A percentile compares a stretch with the other conserved stretches of the same genome.
Evolutionary conservation across 169 alveolate species (phyloP).

Genomic region (Plasmodium knowlesi): DNA sequence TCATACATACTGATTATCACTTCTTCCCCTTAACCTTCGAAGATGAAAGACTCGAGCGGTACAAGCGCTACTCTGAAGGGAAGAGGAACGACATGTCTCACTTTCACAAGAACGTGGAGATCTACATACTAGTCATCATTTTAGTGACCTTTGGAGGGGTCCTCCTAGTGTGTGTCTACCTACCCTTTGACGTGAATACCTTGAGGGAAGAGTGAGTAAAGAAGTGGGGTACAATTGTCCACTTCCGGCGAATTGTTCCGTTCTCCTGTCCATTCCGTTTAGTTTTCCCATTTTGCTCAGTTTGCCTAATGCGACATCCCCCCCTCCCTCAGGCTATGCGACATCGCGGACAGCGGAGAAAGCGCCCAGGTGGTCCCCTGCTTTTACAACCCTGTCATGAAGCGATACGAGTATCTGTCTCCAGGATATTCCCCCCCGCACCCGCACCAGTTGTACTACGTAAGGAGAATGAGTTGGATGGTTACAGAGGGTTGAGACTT

Average conservation of each 20-base stretch:
- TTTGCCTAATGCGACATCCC: background rate
- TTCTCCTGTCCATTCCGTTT: too few relatives aligned
- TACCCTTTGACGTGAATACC: constrained; percentile 15
- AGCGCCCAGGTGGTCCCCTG: constrained; percentile 22
- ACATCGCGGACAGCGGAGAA: background rate
- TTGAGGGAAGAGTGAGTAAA: constrained; percentile 1
- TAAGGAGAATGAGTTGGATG: background rate
- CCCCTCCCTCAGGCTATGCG: constrained; percentile 14
- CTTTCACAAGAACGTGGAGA: constrained; percentile 4
- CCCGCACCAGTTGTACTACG: constrained; percentile 28
- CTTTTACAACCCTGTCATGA: constrained; percentile 51
- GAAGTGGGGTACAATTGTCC: background rate
- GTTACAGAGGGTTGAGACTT: background rate
- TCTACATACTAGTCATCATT: constrained; percentile 17
- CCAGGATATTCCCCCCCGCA: constrained; percentile 17
- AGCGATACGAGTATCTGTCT: constrained; percentile 43
- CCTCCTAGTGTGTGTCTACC: constrained; percentile 30
- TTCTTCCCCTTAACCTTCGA: background rate
- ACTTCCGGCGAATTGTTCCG: too few relatives aligned
- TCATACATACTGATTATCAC: background rate
- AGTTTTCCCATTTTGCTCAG: background rate
- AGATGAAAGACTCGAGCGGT: constrained; percentile 50
- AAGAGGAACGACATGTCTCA: constrained; percentile 11
- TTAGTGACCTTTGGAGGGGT: constrained; percentile 18
- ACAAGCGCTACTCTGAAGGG: constrained; percentile 57